phyloP scores from a whole-genome alignment of 768 basidiomycete species.

The Pholiota microspora region DNA sequence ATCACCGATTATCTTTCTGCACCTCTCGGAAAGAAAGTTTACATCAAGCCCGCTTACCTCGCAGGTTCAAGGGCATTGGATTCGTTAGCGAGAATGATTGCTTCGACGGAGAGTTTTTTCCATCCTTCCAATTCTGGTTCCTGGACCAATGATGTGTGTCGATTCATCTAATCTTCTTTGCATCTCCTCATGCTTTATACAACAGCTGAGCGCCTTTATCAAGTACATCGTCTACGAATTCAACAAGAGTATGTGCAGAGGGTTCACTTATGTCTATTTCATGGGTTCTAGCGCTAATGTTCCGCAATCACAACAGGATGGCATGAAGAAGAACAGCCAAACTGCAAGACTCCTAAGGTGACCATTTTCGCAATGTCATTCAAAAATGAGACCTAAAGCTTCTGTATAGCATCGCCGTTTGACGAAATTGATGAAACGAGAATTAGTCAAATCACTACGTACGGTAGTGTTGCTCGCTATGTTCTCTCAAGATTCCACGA shows the following conservation, averaged over 20 bases:
- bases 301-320: constrained; percentile 43
- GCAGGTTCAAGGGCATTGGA: constrained; percentile 85
- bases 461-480: constrained; percentile 86
- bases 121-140: constrained; percentile 86
- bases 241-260: constrained; percentile 58
- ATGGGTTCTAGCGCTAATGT: too few species aligned
- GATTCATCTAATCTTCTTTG: background rate
- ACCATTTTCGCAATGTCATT: constrained; percentile 7
- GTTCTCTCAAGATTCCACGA: constrained; percentile 80
- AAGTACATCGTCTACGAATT: constrained; percentile 84
- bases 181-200: background rate
- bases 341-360: constrained; percentile 78
- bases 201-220: constrained; percentile 78
- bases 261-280: too few species aligned
- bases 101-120: constrained; percentile 87
- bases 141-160: constrained; percentile 73
- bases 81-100: constrained; percentile 80
- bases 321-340: constrained; percentile 73
- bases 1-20: constrained; percentile 60
- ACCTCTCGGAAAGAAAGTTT: constrained; percentile 47
- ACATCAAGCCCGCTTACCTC: constrained; percentile 52
- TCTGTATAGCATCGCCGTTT: constrained; percentile 62
- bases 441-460: constrained; percentile 78
- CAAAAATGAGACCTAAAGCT: background rate
- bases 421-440: constrained; percentile 74